These are phyloP conservation scores for Penicillium canescens DNA, from an alignment of 495 filamentous ascomycete genomes.

Conservation along the genomic window DNA sequence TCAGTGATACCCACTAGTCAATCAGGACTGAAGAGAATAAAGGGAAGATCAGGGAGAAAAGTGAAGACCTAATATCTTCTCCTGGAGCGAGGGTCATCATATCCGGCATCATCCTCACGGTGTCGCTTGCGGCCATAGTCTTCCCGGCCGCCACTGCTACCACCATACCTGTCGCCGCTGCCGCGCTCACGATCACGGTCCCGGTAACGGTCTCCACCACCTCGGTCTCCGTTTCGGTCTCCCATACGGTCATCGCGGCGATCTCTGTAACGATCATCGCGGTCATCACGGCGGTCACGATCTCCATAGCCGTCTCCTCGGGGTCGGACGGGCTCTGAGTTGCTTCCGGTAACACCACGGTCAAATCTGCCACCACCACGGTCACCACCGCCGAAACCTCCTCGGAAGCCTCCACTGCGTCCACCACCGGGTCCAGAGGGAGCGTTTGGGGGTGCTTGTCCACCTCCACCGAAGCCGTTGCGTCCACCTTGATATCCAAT, in stretches of 20 bases:
- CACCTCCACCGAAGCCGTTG: slow-evolving; percentile 60
- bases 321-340: slow-evolving; percentile 53
- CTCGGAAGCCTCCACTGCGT: slow-evolving; percentile 53
- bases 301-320: slow-evolving; percentile 44
- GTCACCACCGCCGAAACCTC: slow-evolving; percentile 42
- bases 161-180: slow-evolving; percentile 36
- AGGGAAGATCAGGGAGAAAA: slow-evolving; percentile 18
- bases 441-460: slow-evolving; percentile 71
- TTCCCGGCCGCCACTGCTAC: slow-evolving; percentile 61
- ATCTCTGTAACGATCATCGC: slow-evolving; percentile 57
- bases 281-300: slow-evolving; percentile 59
- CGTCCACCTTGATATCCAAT: slow-evolving; percentile 62
- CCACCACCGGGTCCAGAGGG: slow-evolving; percentile 76
- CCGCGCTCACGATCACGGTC: slow-evolving; percentile 57
- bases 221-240: slow-evolving; percentile 13
- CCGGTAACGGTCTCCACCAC: slow-evolving; percentile 30
- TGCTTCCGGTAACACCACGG: slow-evolving; percentile 53
- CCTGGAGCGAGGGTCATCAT: slow-evolving; percentile 78
- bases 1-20: slow-evolving; percentile 54
- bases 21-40: slow-evolving; percentile 29
- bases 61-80: slow-evolving; percentile 66
- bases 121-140: slow-evolving; percentile 57
- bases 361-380: slow-evolving; percentile 49
- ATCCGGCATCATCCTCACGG: slow-evolving; percentile 54
- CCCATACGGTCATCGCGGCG: slow-evolving; percentile 18